These are phyloP conservation scores for Fallopia convolvulus DNA, from an alignment of 148 eudicot species.

Conservation along the genomic window DNA sequence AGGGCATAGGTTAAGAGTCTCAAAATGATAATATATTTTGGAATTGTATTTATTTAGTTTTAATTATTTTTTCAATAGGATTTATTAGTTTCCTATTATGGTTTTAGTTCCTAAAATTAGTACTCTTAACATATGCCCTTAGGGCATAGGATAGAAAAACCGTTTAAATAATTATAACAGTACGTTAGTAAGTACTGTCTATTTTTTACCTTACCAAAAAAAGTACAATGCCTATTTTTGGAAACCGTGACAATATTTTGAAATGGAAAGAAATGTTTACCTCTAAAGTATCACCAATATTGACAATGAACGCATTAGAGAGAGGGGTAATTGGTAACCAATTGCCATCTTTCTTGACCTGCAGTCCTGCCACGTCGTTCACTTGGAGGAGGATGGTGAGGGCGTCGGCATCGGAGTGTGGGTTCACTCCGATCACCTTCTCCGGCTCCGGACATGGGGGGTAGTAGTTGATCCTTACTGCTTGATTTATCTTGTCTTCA, in stretches of 20 bases:
- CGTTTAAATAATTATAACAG: no score
- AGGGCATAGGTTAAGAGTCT: no score
- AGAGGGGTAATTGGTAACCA: constrained; percentile 22
- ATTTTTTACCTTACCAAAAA: no score
- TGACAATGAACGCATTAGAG: constrained; percentile 21
- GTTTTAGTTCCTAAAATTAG: no score
- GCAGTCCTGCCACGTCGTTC: constrained; percentile 22
- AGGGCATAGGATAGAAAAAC: no score
- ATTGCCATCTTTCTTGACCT: constrained; percentile 21
- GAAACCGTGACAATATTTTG: background rate
- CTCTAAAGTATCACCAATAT: constrained; percentile 26
- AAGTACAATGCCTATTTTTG: no score
- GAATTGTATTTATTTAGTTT: no score
- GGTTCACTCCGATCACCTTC: constrained; percentile 24
- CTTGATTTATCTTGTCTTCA: constrained; percentile 7
- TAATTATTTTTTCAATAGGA: no score
- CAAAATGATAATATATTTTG: no score
- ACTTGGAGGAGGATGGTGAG: constrained; percentile 27
- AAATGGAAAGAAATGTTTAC: background rate
- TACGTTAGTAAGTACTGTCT: no score
- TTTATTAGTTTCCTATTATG: no score
- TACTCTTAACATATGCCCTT: no score
- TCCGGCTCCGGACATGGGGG: constrained; percentile 33
- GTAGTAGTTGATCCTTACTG: constrained; percentile 9
- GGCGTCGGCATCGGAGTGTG: constrained; percentile 22